Conservation (phyloP, 148 eudicot species). For the Simmondsia chinensis region DNA sequence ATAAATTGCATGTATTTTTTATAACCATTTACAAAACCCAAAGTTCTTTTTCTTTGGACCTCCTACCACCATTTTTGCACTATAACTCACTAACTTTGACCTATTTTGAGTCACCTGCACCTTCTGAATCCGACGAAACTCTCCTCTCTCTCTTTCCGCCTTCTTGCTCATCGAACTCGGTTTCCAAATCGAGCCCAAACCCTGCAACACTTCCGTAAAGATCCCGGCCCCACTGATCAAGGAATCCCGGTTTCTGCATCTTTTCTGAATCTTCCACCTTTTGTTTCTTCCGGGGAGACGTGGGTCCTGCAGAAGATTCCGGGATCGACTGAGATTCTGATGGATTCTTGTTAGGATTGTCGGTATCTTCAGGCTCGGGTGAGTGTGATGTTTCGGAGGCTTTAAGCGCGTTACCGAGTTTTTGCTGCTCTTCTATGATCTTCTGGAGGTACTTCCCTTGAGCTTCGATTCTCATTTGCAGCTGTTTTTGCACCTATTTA, state of each 20-base stretch:
- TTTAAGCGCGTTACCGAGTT: constrained; percentile 29
- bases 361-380: constrained; percentile 13
- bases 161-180: constrained; percentile 21
- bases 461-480: constrained; percentile 87
- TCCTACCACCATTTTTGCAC: no score
- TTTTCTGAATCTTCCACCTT: constrained; percentile 24
- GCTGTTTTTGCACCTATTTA: constrained; percentile 71
- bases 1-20: no score
- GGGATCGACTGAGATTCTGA: constrained; percentile 20
- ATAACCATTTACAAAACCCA: no score
- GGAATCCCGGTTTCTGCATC: constrained; percentile 8
- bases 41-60: no score
- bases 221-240: constrained; percentile 18
- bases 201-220: constrained; percentile 14
- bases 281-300: constrained; percentile 45
- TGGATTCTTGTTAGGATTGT: constrained; percentile 10
- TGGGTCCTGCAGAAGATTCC: constrained; percentile 19
- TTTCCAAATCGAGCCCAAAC: constrained; percentile 23
- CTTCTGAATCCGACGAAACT: constrained; percentile 4
- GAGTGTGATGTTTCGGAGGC: constrained; percentile 26
- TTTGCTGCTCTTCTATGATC: constrained; percentile 85
- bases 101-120: constrained; percentile 16
- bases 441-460: constrained; percentile 85
- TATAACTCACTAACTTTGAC: no score
- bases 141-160: constrained; percentile 8